Evolutionary conservation across 169 alveolate species (phyloP), one percentile per base, ranked within the genome.

Genomic region (Eimeria mitis): DNA sequence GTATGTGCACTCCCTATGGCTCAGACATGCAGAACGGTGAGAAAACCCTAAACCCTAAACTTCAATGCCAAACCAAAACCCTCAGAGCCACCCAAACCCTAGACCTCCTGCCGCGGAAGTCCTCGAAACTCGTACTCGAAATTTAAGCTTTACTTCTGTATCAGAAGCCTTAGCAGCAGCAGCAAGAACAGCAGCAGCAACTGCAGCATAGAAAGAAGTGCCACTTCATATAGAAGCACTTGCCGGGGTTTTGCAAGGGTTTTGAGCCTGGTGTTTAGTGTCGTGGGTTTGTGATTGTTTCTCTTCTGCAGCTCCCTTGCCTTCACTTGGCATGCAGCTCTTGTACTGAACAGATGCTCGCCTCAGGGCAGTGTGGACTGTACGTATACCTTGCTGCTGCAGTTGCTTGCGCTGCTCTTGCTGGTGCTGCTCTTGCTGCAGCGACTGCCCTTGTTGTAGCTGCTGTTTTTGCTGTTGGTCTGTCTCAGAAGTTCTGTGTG

Each of bases 241-340:
- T 44, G 61, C 61, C 19, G 37, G 34, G 19, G 85, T 75, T 21
- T n/a, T 34, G 37, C 4, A 28, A 75, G 85, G 56, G 85, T 75
- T 75, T 75, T 42, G 61, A 61, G 85, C 42, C 42, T 75, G 37
- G 40, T n/a, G 31, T 19, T 49, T 49, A 49, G 56, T 4, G 56
- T 49, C 9, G 4, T 7, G 61, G 85, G 85, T 75, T 75, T 75
- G 37, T 16, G 52, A 13, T 19, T 75, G n/a, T 21, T 40, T 42
- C 42, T 59, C 56, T 75, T 7, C 89, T 52, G 89, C 89, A 79
- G 89, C 89, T 79, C 9, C 89, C 89, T 52, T 79, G 89, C 23
- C 71, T 79, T 23, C 89, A 79, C 49, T 52, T 79, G 89, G 49
- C 89, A 4, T 79, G 89, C 89, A 34, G 89, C 28, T 28, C 89